These are phyloP conservation scores for Coemansia furcata DNA, from an alignment of 192 early-diverging fungal genomes.

Conservation along the genomic window DNA sequence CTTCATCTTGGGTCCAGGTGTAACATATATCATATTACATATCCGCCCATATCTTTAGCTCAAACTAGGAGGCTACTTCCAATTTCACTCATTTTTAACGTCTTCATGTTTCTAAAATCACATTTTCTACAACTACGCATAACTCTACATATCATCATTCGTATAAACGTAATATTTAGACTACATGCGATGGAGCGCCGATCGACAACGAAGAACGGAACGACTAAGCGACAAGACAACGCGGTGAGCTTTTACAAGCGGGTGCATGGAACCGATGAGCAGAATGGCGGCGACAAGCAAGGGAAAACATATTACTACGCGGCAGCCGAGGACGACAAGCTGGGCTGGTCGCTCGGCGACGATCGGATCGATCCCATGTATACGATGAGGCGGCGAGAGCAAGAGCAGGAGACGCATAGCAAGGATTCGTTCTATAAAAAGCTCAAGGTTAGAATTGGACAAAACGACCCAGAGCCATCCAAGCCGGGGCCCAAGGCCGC, in stretches of 20 bases:
- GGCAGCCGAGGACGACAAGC: slow-evolving; percentile 32
- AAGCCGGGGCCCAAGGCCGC: background rate
- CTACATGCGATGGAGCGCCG: slow-evolving; percentile 4
- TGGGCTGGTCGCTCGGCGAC: slow-evolving; percentile 29
- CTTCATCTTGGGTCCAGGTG: slow-evolving; percentile 17
- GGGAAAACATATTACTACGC: slow-evolving; percentile 11
- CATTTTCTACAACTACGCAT: background rate
- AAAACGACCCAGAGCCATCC: background rate
- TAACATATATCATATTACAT: background rate
- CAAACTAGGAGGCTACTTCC: background rate
- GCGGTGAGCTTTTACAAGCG: slow-evolving; percentile 25
- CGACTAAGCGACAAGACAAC: slow-evolving; percentile 10
- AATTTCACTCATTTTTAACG: background rate
- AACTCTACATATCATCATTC: background rate
- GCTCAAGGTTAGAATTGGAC: slow-evolving; percentile 16
- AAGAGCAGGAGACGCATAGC: slow-evolving; percentile 17
- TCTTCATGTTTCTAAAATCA: background rate
- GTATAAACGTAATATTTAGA: background rate
- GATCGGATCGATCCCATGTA: slow-evolving; percentile 40
- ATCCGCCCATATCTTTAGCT: background rate
- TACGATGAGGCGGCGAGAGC: slow-evolving; percentile 33
- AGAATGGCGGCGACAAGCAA: background rate
- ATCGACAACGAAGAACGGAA: background rate
- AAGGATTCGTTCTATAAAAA: slow-evolving; percentile 41
- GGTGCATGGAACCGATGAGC: slow-evolving; percentile 16